Percentiles rank a stretch among this genome's conserved stretches.
Evolutionary conservation across 495 filamentous ascomycete genomes (phyloP).

Genomic region (Aspergillus sclerotiicarbonarius): DNA sequence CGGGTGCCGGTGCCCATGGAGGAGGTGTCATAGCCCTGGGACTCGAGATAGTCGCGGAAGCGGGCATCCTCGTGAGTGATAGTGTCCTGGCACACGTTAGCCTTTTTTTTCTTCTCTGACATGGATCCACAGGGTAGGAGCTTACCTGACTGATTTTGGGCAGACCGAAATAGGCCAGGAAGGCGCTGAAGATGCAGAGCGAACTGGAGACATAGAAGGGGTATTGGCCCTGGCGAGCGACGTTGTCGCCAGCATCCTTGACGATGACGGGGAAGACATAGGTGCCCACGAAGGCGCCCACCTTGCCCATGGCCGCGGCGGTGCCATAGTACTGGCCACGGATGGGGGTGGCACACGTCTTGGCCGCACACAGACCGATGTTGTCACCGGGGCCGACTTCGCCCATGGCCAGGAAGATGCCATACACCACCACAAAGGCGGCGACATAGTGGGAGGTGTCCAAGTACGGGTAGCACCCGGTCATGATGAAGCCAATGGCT

Average conservation of each 20-base stretch:
- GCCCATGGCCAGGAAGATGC: conserved; percentile 77
- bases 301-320: conserved; percentile 79
- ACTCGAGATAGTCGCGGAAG: conserved; percentile 66
- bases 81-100: conserved; percentile 53
- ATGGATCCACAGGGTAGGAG: background rate
- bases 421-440: conserved; percentile 74
- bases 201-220: conserved; percentile 73
- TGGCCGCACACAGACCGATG: conserved; percentile 82
- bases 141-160: conserved; percentile 51
- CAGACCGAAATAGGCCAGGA: conserved; percentile 55
- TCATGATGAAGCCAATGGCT: conserved; percentile 82
- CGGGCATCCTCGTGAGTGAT: conserved; percentile 65
- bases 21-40: conserved; percentile 66
- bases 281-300: conserved; percentile 88
- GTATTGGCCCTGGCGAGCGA: conserved; percentile 64
- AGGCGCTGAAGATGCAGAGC: conserved; percentile 62
- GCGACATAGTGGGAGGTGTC: conserved; percentile 62
- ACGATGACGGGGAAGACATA: conserved; percentile 75
- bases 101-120: no score
- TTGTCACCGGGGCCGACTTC: conserved; percentile 90
- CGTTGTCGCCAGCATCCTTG: conserved; percentile 56
- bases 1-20: conserved; percentile 53
- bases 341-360: conserved; percentile 82
- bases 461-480: conserved; percentile 65
- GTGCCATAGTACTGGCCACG: conserved; percentile 91